phyloP scores from a whole-genome alignment of 2,329 filamentous ascomycete species.

The Diaporthe nobilis region DNA sequence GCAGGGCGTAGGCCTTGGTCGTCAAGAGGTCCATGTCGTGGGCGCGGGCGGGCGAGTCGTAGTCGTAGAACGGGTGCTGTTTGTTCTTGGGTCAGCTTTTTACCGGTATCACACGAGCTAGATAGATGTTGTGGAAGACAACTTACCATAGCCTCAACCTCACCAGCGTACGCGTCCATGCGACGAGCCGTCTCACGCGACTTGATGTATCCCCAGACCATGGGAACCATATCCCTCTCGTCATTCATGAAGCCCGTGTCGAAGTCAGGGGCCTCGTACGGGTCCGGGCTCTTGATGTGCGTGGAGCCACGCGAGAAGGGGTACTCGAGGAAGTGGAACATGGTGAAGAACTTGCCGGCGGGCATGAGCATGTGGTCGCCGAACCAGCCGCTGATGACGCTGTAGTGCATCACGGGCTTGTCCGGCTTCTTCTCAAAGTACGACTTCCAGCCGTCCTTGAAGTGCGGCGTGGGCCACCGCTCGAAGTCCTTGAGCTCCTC shows the following conservation, averaged over 20 bases:
- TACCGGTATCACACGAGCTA: fast-evolving
- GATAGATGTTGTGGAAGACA: no score
- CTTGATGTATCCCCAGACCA: conserved; percentile 89
- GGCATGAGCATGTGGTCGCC: conserved; percentile 76
- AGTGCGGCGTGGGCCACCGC: conserved; percentile 81
- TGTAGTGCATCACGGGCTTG: conserved; percentile 91
- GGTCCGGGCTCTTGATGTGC: conserved; percentile 79
- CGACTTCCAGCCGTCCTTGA: conserved; percentile 81
- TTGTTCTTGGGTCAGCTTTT: conserved; percentile 49
- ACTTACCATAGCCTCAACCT: conserved; percentile 70
- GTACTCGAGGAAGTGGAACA: conserved; percentile 87
- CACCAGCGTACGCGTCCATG: conserved; percentile 84
- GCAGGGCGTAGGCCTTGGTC: conserved; percentile 81
- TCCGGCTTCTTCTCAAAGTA: conserved; percentile 90
- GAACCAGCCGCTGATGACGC: conserved; percentile 78
- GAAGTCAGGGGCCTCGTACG: conserved; percentile 83
- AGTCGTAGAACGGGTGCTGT: conserved; percentile 79
- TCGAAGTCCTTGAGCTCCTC: conserved; percentile 79
- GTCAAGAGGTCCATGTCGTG: conserved; percentile 82
- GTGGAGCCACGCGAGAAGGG: conserved; percentile 81
- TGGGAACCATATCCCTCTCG: conserved; percentile 85
- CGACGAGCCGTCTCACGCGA: conserved; percentile 83
- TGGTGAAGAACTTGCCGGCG: conserved; percentile 84
- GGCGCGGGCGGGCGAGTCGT: conserved; percentile 77
- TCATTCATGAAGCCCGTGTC: conserved; percentile 90